Conservation (phyloP, 73 alveolate genomes). For the Paramecium sonneborni region DNA sequence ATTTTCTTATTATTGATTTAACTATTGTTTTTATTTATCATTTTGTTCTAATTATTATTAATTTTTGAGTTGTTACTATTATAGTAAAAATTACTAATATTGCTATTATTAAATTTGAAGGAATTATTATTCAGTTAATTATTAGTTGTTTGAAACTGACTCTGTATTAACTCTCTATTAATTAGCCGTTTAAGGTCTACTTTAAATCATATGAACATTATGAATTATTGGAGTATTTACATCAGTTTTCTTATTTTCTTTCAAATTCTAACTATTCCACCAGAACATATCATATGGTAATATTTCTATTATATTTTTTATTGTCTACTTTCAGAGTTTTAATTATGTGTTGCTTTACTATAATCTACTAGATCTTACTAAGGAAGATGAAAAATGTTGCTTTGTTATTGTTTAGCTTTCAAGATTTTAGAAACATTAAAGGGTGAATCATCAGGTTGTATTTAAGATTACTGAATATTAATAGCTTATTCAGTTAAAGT, state of each 20-base stretch:
- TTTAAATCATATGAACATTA: background rate
- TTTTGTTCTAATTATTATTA: background rate
- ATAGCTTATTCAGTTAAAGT: background rate
- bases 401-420: conserved; percentile 8
- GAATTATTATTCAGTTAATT: background rate
- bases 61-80: background rate
- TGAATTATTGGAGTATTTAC: background rate
- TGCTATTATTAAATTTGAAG: background rate
- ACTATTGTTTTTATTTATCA: background rate
- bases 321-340: background rate
- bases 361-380: background rate
- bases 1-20: background rate
- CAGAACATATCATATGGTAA: conserved; percentile 24
- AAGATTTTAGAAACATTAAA: conserved; percentile 23
- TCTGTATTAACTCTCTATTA: background rate
- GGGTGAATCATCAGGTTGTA: conserved; percentile 4
- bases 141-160: background rate
- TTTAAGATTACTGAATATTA: background rate
- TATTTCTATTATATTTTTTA: background rate
- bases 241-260: conserved; percentile 42
- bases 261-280: conserved; percentile 55
- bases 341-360: background rate
- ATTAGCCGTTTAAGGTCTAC: background rate
- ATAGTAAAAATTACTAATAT: background rate
- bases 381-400: conserved; percentile 52